Percentiles rank a stretch among this genome's conserved stretches.
Evolutionary conservation across 1,284 basidiomycete genomes (phyloP).

Genomic region (Naganishia cerealis): DNA sequence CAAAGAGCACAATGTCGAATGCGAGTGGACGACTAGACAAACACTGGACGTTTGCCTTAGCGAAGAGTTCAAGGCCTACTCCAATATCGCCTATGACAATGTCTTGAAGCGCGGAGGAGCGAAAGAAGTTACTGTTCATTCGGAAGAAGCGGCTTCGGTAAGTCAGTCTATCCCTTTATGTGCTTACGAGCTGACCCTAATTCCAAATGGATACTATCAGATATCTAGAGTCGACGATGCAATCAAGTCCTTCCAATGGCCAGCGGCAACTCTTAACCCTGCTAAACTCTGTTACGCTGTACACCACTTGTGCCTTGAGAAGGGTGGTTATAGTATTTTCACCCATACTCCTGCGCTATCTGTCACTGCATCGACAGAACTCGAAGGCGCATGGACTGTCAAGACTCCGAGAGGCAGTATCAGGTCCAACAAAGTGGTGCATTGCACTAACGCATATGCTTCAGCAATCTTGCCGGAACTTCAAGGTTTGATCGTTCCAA

Average conservation of each 20-base stretch:
- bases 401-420: slow-evolving; percentile 42
- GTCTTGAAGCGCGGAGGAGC: slow-evolving; percentile 34
- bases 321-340: slow-evolving; percentile 40
- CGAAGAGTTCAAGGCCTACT: slow-evolving; percentile 41
- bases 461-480: slow-evolving; percentile 40
- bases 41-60: slow-evolving; percentile 46
- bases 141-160: slow-evolving; percentile 34
- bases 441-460: slow-evolving; percentile 44
- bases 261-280: slow-evolving; percentile 46
- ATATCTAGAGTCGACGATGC: slow-evolving; percentile 30
- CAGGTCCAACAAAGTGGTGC: slow-evolving; percentile 38
- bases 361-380: slow-evolving; percentile 33
- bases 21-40: slow-evolving; percentile 43
- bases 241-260: slow-evolving; percentile 39
- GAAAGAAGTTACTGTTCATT: slow-evolving; percentile 30
- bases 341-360: slow-evolving; percentile 36
- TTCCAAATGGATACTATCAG: not conserved
- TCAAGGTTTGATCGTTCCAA: slow-evolving; percentile 40
- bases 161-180: not conserved
- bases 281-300: slow-evolving; percentile 44
- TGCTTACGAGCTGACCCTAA: not conserved
- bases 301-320: slow-evolving; percentile 35
- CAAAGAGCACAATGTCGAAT: slow-evolving; percentile 40
- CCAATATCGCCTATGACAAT: slow-evolving; percentile 35
- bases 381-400: slow-evolving; percentile 37